Percentiles rank a stretch among this genome's conserved stretches.
Conservation (phyloP, 1,139 yeast species). For the Kodamaea arcana region DNA sequence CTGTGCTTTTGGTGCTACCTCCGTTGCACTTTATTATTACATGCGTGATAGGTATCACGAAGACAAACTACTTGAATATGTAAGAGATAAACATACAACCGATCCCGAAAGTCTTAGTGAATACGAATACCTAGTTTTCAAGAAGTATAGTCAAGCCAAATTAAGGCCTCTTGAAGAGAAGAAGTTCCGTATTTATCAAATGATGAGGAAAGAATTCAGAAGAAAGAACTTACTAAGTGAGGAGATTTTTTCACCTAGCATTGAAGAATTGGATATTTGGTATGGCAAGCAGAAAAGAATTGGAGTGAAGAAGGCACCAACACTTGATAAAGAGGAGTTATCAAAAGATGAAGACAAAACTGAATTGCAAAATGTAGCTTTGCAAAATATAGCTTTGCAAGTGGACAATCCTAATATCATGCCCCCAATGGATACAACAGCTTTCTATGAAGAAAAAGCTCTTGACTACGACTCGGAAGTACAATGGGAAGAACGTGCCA, state of each 20-base stretch:
- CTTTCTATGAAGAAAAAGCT: conserved; percentile 76
- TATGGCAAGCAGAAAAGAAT: conserved; percentile 37
- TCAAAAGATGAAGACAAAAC: conserved; percentile 13
- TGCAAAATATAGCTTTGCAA: conserved; percentile 17
- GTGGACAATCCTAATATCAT: conserved; percentile 43
- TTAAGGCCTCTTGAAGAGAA: conserved; percentile 54
- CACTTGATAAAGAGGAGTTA: conserved; percentile 18
- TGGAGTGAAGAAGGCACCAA: conserved; percentile 24
- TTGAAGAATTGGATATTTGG: conserved; percentile 45
- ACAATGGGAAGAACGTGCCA: conserved; percentile 79
- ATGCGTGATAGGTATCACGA: conserved; percentile 64
- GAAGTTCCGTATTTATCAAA: conserved; percentile 49
- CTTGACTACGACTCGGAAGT: conserved; percentile 77
- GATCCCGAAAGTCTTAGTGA: conserved; percentile 47
- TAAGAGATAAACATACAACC: conserved; percentile 37
- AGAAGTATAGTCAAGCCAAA: conserved; percentile 47
- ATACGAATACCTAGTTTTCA: conserved; percentile 59
- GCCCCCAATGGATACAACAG: conserved; percentile 77
- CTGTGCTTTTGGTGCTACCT: conserved; percentile 52
- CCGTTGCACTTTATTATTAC: conserved; percentile 59
- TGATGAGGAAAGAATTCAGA: conserved; percentile 51
- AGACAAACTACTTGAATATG: conserved; percentile 55
- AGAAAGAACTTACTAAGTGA: conserved; percentile 42
- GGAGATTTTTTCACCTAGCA: conserved; percentile 49
- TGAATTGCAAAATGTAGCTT: conserved; percentile 4